These are phyloP conservation scores for Sanghuangporus sanghuang DNA, from an alignment of 1,284 basidiomycete genomes.

Conservation along the genomic window DNA sequence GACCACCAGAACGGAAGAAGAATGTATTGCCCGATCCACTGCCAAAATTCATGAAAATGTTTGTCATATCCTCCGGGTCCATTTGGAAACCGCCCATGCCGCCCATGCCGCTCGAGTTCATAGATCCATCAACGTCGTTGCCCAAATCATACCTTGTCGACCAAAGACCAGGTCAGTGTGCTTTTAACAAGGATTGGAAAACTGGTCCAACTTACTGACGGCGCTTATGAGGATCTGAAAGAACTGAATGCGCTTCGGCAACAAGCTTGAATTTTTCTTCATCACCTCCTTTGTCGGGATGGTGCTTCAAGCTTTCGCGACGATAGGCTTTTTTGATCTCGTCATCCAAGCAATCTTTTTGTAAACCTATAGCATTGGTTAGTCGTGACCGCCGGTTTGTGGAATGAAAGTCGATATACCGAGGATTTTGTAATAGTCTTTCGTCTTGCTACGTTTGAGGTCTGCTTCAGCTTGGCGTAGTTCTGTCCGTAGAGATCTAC, in stretches of 20 bases:
- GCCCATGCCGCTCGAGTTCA: slow-evolving; percentile 39
- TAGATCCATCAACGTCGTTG: slow-evolving; percentile 64
- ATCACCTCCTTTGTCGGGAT: slow-evolving; percentile 82
- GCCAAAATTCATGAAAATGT: slow-evolving; percentile 44
- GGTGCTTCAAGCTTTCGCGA: slow-evolving; percentile 73
- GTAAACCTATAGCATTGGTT: slow-evolving; percentile 30
- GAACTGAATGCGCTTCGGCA: slow-evolving; percentile 68
- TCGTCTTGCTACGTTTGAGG: slow-evolving; percentile 78
- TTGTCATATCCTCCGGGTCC: slow-evolving; percentile 48
- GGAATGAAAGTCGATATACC: slow-evolving; percentile 26
- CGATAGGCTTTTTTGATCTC: slow-evolving; percentile 83
- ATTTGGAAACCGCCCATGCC: slow-evolving; percentile 30
- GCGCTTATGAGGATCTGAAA: slow-evolving; percentile 65
- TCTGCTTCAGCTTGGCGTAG: slow-evolving; percentile 72
- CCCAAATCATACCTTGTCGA: slow-evolving; percentile 67
- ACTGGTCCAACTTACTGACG: slow-evolving; percentile 45
- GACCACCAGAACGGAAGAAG: neutral
- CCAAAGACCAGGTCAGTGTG: slow-evolving; percentile 21
- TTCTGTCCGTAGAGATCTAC: slow-evolving; percentile 58
- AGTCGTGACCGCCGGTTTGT: neutral
- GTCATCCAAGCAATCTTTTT: slow-evolving; percentile 51
- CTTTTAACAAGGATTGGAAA: slow-evolving; percentile 51
- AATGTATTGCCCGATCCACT: neutral
- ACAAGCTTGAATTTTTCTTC: slow-evolving; percentile 87
- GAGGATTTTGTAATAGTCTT: slow-evolving; percentile 81